These are phyloP conservation scores for Pelargonium nanum DNA, from an alignment of 345 rosid genomes.

Conservation along the genomic window DNA sequence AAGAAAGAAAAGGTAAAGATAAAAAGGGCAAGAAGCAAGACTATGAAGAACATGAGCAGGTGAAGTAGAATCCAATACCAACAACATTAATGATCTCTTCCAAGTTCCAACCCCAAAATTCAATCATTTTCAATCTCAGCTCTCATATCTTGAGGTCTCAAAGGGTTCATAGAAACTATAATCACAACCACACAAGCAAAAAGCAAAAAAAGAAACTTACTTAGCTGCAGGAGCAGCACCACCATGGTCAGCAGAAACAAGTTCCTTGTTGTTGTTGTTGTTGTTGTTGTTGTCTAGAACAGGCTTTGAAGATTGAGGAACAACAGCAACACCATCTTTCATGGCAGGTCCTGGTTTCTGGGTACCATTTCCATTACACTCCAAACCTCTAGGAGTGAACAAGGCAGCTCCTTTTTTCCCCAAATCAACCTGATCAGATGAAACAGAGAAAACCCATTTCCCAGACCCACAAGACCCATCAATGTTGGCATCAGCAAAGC, in stretches of 20 bases:
- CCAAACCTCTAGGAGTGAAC: slow-evolving; percentile 31
- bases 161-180: neutral
- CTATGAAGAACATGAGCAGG: too few relatives aligned
- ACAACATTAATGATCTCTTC: too few relatives aligned
- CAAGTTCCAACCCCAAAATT: too few relatives aligned
- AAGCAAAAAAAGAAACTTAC: slow-evolving; percentile 20
- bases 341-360: slow-evolving; percentile 15
- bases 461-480: slow-evolving; percentile 24
- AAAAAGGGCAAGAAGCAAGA: too few relatives aligned
- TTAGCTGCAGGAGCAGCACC: slow-evolving; percentile 47
- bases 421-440: slow-evolving; percentile 36
- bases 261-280: too few relatives aligned
- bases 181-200: neutral
- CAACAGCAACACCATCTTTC: slow-evolving; percentile 23
- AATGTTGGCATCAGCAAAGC: slow-evolving; percentile 48
- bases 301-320: slow-evolving; percentile 25
- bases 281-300: slow-evolving; percentile 31
- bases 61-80: too few relatives aligned
- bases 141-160: too few relatives aligned
- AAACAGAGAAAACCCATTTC: slow-evolving; percentile 38
- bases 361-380: slow-evolving; percentile 14
- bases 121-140: too few relatives aligned
- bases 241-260: slow-evolving; percentile 27
- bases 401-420: slow-evolving; percentile 25
- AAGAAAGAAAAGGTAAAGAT: neutral